phyloP scores from a whole-genome alignment of 1,284 basidiomycete species.

The Cryptococcus hybrid region DNA sequence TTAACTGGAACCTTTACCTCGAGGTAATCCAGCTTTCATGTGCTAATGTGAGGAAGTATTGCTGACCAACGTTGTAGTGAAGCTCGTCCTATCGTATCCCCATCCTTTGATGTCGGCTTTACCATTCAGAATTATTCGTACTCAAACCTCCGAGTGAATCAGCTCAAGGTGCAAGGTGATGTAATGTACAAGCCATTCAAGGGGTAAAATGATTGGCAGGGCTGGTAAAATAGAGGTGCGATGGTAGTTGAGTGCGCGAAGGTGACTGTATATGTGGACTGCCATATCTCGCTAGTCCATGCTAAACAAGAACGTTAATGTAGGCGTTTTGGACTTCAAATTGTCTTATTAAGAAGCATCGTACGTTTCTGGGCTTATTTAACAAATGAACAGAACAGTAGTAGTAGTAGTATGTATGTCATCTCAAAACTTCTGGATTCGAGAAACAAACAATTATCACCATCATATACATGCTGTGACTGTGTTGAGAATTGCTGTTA shows the following conservation, averaged over 20 bases:
- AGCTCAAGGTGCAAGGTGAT: constrained; percentile 71
- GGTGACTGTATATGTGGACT: too few relatives aligned
- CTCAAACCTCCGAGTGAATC: constrained; percentile 78
- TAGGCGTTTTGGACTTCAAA: too few relatives aligned
- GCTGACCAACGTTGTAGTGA: constrained; percentile 12
- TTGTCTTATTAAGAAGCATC: too few relatives aligned
- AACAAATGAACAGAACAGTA: too few relatives aligned
- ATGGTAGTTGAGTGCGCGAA: constrained; percentile 25
- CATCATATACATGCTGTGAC: too few relatives aligned
- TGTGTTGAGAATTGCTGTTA: too few relatives aligned
- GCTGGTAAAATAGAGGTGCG: constrained; percentile 46
- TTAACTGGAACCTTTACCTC: constrained; percentile 75
- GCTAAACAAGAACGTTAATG: too few relatives aligned
- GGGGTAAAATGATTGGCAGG: constrained; percentile 43
- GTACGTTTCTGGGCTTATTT: too few relatives aligned
- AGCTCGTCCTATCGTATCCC: constrained; percentile 57
- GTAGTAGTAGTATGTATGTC: too few relatives aligned
- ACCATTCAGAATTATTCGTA: constrained; percentile 70
- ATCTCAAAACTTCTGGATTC: too few relatives aligned
- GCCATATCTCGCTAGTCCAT: too few relatives aligned
- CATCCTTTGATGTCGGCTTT: constrained; percentile 69
- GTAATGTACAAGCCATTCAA: constrained; percentile 64
- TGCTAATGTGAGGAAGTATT: not conserved
- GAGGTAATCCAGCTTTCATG: constrained; percentile 36
- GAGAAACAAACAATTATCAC: too few relatives aligned